Base-by-base conservation (phyloP, 768 basidiomycete genomes). In the Russula foetens region DNA sequence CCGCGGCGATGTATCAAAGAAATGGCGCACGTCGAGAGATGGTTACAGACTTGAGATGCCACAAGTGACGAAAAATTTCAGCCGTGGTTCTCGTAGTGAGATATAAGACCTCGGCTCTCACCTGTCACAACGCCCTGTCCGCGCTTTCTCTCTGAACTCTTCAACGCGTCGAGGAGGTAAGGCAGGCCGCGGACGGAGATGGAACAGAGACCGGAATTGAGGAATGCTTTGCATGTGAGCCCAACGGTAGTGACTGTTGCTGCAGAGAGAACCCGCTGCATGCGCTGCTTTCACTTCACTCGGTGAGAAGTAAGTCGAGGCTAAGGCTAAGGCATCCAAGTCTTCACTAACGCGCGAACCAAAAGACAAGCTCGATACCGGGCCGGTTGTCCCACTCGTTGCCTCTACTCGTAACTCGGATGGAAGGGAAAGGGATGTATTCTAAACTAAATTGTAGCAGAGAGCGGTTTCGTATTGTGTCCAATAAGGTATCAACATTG, bases 1-100 rank as follows among this genome's bases (percentile, higher is more conserved):
- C 5, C 31, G 31, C 5, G 15, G 3, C 5, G 39, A 41, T 60
- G 59, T 26, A 31, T 23, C 12, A 3, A 29, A 15, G 23, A 33
- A 39, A 24, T n/a, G 38, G 43, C 85, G 58, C 70, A 93, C 86
- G 92, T 94, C 52, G 95, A 97, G 56, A 95, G 84, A 69, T 98
- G 95, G 72, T 98, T 98, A 58, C 88, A 84, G 49, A 97, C 94
- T 96, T 64, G 35, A 43, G 55, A 58, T n/a, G 11, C 4, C 35
- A 12, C 11, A 35, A 11, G 35, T 35, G 35, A 12, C 9, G 35
- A 12, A 35, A 12, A 35, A 35, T 11, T 35, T 35, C 9, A 35
- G 35, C 9, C 31, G 9, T 9, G 31, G 31, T 9, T 33, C 31
- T 33, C 31, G 31, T 9, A 33, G 31, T n/a, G n/a, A n/a, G n/a